Base-by-base conservation (phyloP, 225 moss, liverwort and hornwort species). In the Pseudisothecium myosuroides region DNA sequence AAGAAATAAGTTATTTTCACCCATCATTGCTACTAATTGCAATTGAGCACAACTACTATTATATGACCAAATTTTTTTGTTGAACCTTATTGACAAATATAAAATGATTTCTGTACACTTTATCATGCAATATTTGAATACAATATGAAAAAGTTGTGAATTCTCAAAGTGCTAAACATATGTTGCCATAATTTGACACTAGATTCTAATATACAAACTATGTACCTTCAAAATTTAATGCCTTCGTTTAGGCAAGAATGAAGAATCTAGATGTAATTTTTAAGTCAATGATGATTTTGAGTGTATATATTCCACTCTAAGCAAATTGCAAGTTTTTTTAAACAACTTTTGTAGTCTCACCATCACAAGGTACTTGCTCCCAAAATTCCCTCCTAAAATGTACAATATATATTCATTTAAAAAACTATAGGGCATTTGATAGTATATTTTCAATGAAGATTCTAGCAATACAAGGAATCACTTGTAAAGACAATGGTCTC, bases 291-390 rank as follows among this genome's bases (percentile, higher is more conserved):
- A 15, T 23, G 22, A 52, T 14, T 21, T 54, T 52, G 34, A 76
- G 8, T 76, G 8, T 76, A 76, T 1, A 11, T 8, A 13, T 7
- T 3, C 28, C 17, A 12, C 2, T 5, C 1, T 4, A 7, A 5
- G 19, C 12, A 75, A 32, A 49, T 49, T 49, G 1, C 19, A 4
- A 19, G 4, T 11, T 32, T 12, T 69, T 19, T 31, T 32, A 4
- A 45, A 45, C 17, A 43, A 69, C 29, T 32, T 75, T 49, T 49
- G 7, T 75, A 49, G 32, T 20, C 8, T 32, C 20, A 49, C 12
- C 12, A 76, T 32, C 20, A 49, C 1, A 50, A 76, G 50, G 0
- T 31, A 49, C 4, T 49, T 50, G 20, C 2, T 34, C 2, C 49
- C 20, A 32, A 32, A 45, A 16, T 31, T 5, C 32, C 32, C 20